Evolutionary conservation across 257 asterid genomes (phyloP), one percentile per base, ranked within the genome.

Genomic region (Schizonepeta tenuifolia): DNA sequence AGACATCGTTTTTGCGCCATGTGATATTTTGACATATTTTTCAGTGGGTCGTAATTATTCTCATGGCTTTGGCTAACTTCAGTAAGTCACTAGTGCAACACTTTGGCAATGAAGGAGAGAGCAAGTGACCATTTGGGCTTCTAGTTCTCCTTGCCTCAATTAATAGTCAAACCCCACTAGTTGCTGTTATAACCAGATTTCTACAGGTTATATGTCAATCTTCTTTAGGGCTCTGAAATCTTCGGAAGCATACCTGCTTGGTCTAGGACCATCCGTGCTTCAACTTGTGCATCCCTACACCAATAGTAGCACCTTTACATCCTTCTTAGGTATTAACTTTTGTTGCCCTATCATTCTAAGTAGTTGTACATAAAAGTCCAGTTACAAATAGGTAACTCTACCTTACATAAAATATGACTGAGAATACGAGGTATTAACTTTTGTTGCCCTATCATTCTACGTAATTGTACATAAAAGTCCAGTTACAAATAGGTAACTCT

Each of bases 401-500:
- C 44, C 40, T 40, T 26, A 38, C 43, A 11, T 63, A 28, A 53
- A 44, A 55, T 56, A 56, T 28, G 12, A 11, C 20, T 53, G 44
- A 31, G 56, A 55, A 36, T 59, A 21, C 57, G 65, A 71, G 55
- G 49, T 31, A n/a, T n/a, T n/a, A n/a, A n/a, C n/a, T n/a, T n/a
- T n/a, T 59, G 47, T 21, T 9, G 59, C 40, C 44, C 36, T 31
- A 20, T 46, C 24, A 18, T 40, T 55, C 56, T 17, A 41, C 56
- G 6, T 17, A 50, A 51, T 46, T 46, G 5, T 72, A 11, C 22
- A 63, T 41, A 51, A 9, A 60, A 49, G 7, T 35, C 56, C 56
- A 36, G 69, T 49, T 33, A 18, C 44, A 36, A 50, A 51, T 50
- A 49, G 61, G 36, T 26, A 9, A 43, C 15, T 63, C 12, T 14